A percentile compares a stretch with the other conserved stretches of the same genome.
phyloP scores from a whole-genome alignment of 805 yeast genomes.

The Kodamaea hsintzibuensis region DNA sequence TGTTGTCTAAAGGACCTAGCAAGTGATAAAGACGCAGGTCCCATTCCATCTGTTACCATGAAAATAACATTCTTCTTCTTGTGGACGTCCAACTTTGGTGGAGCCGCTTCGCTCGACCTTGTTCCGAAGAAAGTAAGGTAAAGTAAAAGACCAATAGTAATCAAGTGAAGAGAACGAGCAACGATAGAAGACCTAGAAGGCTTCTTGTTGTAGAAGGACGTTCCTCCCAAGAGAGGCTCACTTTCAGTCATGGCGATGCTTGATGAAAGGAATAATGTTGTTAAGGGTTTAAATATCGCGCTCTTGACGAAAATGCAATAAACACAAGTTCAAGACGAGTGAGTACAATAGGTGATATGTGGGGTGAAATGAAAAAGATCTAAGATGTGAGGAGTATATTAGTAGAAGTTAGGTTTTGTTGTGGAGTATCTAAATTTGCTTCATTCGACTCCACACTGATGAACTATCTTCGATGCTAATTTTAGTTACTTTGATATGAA shows the following conservation, averaged over 20 bases:
- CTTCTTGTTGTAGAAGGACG: conserved; percentile 10
- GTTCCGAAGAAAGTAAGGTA: conserved; percentile 6
- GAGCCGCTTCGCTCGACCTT: background rate
- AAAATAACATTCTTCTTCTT: conserved; percentile 74
- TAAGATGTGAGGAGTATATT: too few relatives aligned
- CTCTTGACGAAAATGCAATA: background rate
- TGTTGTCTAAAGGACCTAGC: conserved; percentile 75
- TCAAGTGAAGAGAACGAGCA: conserved; percentile 7
- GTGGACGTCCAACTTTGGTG: conserved; percentile 10
- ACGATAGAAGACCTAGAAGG: conserved; percentile 3
- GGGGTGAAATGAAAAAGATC: too few relatives aligned
- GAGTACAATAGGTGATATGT: too few relatives aligned
- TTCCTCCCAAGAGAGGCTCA: conserved; percentile 15
- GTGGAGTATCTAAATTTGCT: too few relatives aligned
- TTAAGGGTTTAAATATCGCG: background rate
- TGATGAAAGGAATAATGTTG: background rate
- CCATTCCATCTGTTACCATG: conserved; percentile 95
- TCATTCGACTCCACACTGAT: too few relatives aligned
- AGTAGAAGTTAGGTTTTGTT: too few relatives aligned
- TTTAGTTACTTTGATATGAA: too few relatives aligned
- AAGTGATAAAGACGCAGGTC: conserved; percentile 81
- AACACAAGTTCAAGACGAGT: too few relatives aligned
- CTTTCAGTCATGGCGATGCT: conserved; percentile 8
- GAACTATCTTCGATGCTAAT: too few relatives aligned
- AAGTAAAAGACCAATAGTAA: conserved; percentile 8